Evolutionary conservation across 768 basidiomycete species (phyloP).

Genomic region (Collybia nuda): DNA sequence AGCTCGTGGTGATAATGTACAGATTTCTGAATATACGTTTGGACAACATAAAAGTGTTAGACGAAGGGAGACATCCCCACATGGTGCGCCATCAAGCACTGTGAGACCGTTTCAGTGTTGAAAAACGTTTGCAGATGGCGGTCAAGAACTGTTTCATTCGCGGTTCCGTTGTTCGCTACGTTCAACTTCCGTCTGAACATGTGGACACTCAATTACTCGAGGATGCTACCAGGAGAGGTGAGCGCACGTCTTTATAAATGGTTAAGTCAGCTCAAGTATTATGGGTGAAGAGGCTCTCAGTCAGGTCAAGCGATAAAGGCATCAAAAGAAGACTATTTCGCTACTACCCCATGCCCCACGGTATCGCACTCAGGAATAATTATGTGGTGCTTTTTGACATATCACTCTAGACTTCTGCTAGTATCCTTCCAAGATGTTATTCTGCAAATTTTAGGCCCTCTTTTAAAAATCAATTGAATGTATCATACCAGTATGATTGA

Average conservation of each 20-base stretch:
- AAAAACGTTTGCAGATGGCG: constrained; percentile 67
- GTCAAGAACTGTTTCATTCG: constrained; percentile 99
- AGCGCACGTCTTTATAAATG: constrained; percentile 9
- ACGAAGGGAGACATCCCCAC: constrained; percentile 93
- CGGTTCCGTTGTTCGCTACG: constrained; percentile 97
- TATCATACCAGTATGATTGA: no score
- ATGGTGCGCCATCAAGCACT: constrained; percentile 60
- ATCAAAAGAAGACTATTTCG: no score
- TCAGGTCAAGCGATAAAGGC: constrained; percentile 38
- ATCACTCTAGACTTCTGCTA: no score
- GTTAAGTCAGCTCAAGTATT: neutral
- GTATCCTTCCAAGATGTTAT: no score
- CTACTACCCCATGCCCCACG: no score
- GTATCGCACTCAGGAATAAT: no score
- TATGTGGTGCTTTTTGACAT: no score
- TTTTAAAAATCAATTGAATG: neutral
- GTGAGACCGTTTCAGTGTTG: neutral
- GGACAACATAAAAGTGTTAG: constrained; percentile 89
- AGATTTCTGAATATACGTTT: constrained; percentile 96
- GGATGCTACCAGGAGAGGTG: constrained; percentile 95
- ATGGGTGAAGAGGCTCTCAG: constrained; percentile 40
- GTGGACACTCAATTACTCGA: constrained; percentile 96
- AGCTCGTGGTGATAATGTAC: constrained; percentile 2
- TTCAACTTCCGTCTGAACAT: constrained; percentile 87
- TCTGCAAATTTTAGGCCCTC: no score